Base-by-base conservation (phyloP, 2,329 filamentous ascomycete species). In the Fusarium tuaranense region DNA sequence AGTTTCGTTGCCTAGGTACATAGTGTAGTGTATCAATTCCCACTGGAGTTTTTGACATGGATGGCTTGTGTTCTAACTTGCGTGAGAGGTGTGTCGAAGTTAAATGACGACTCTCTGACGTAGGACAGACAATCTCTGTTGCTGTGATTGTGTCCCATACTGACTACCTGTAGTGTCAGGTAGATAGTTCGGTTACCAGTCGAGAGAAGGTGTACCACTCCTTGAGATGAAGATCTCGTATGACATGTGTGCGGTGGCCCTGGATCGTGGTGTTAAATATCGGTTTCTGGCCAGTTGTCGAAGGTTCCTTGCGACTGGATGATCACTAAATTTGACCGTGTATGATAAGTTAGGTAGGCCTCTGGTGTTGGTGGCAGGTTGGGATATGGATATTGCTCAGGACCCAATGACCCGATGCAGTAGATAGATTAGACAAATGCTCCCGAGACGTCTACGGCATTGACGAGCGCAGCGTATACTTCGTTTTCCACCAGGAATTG, bases 1-100 rank as follows among this genome's bases (percentile, higher is more conserved):
- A 78, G 72, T 78, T 80, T 79, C 71, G 74, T 78, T 75, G 73
- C 64, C 68, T 77, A 55, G 48, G 48, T 55, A 75, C 67, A 69
- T 77, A 75, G 73, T 74, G 66, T 75, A 76, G 73, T 75, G 66
- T 75, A 76, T 75, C 72, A 62, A 75, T 72, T 78, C 65, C 64
- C 63, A 65, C 68, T 76, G 74, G 63, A 78, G 68, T 74, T 76
- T 76, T 72, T 76, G 62, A 71, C 22, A 51, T 63, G 48, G 59
- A 20, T 57, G 53, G 4, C 20, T 16, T 18, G 20, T 25, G 53
- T 22, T 13, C 18, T 7, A n/a, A 7, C n/a, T 7, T 4, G 30
- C 8, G 30, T 57, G 51, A 32, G 18, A 2, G 9, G 51, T 57
- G 7, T 3, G 13, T 36, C 32, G 20, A 36, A 32, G 3, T 32